phyloP scores from a whole-genome alignment of 1,284 basidiomycete species.

The Ganoderma boninense region DNA sequence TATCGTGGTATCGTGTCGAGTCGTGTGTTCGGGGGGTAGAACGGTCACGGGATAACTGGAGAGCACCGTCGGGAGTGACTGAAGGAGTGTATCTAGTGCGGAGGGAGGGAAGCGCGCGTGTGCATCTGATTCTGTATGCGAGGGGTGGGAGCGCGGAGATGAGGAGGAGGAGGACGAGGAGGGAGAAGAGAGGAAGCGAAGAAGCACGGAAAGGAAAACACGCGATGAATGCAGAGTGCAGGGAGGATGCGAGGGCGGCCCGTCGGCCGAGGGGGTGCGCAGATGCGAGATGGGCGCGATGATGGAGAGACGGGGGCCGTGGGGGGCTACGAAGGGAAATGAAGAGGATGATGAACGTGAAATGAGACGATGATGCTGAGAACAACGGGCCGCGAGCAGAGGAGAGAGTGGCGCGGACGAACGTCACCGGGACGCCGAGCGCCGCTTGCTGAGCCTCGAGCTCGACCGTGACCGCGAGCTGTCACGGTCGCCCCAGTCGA shows the following conservation, averaged over 20 bases:
- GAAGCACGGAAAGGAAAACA: background rate
- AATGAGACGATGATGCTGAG: slow-evolving; percentile 8
- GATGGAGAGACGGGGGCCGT: background rate
- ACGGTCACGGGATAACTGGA: slow-evolving; percentile 1
- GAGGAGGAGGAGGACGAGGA: background rate
- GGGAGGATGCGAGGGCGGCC: background rate
- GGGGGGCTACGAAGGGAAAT: slow-evolving; percentile 1
- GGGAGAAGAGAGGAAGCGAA: slow-evolving; percentile 14
- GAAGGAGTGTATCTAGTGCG: slow-evolving; percentile 24
- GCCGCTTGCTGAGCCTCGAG: slow-evolving; percentile 21
- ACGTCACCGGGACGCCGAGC: slow-evolving; percentile 33
- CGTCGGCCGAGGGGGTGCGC: background rate
- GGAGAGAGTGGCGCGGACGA: slow-evolving; percentile 9
- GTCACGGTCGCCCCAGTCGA: slow-evolving; percentile 28
- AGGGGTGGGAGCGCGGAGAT: slow-evolving; percentile 15
- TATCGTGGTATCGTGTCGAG: slow-evolving; percentile 9
- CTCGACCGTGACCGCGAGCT: slow-evolving; percentile 19
- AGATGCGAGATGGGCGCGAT: slow-evolving; percentile 5
- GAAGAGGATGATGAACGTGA: background rate
- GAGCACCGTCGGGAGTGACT: slow-evolving; percentile 11
- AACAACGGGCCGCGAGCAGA: background rate
- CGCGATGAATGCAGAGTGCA: background rate
- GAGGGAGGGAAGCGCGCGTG: slow-evolving; percentile 5
- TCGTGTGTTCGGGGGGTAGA: background rate
- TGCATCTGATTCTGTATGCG: slow-evolving; percentile 14